Percentiles rank a stretch among this genome's conserved stretches.
Evolutionary conservation across 1,284 basidiomycete genomes (phyloP).

Genomic region (Gomphus sp.): DNA sequence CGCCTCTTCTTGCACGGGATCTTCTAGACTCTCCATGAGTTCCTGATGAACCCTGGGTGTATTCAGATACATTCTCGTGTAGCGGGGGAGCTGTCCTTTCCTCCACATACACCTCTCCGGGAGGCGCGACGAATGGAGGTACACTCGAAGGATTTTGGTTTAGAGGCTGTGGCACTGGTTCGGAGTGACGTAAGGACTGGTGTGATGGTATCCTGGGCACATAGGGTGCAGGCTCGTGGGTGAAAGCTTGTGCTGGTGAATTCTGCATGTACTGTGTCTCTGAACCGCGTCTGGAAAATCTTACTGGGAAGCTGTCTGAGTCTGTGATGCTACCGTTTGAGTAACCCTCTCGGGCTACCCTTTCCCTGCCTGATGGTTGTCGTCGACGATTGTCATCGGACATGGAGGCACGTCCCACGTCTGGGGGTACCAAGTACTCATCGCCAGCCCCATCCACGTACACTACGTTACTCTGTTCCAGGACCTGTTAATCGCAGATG

Average conservation of each 20-base stretch:
- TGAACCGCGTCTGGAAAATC: background rate
- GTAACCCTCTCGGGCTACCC: background rate
- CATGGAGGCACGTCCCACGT: background rate
- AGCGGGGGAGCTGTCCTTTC: background rate
- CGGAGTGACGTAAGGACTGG: background rate
- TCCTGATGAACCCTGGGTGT: background rate
- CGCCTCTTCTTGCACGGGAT: constrained; percentile 5
- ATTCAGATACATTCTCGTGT: background rate
- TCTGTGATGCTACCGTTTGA: constrained; percentile 3
- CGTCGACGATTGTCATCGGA: background rate
- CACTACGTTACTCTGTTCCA: constrained; percentile 1
- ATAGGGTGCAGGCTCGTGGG: background rate
- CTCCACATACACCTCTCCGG: background rate
- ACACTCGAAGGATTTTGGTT: background rate
- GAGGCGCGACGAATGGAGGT: background rate
- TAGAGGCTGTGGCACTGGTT: background rate
- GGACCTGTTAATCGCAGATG: background rate
- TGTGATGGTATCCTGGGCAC: constrained; percentile 1
- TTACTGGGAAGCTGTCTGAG: constrained; percentile 2
- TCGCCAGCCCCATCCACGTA: constrained; percentile 1
- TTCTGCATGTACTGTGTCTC: background rate
- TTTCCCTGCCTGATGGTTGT: constrained; percentile 1
- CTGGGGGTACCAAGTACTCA: background rate
- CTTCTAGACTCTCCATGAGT: constrained; percentile 1
- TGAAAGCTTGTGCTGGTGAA: background rate